phyloP scores from a whole-genome alignment of 1,284 basidiomycete genomes.

The Cryptococcus jaspeensis region DNA sequence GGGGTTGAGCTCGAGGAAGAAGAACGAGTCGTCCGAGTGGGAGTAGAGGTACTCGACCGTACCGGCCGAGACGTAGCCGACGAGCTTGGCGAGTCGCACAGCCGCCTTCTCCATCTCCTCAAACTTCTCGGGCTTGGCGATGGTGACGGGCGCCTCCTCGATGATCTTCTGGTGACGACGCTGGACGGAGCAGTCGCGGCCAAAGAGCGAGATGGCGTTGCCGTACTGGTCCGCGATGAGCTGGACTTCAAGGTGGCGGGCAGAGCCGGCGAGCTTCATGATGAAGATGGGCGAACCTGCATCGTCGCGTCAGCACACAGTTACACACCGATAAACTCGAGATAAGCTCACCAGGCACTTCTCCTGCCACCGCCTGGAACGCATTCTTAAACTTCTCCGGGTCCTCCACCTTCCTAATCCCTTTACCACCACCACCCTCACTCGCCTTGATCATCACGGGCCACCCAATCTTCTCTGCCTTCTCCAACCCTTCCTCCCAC shows the following conservation, averaged over 20 bases:
- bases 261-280: constrained; percentile 98
- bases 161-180: constrained; percentile 99
- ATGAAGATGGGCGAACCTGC: constrained; percentile 97
- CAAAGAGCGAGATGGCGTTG: constrained; percentile 97
- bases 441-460: constrained; percentile 99
- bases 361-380: constrained; percentile 89
- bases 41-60: constrained; percentile 99
- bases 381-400: constrained; percentile 88
- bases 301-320: background rate
- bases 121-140: constrained; percentile 85
- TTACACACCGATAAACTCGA: background rate
- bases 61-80: constrained; percentile 98
- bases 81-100: constrained; percentile 93
- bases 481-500: constrained; percentile 83
- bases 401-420: constrained; percentile 87
- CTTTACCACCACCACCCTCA: constrained; percentile 98
- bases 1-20: constrained; percentile 98
- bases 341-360: constrained; percentile 77
- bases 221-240: constrained; percentile 99
- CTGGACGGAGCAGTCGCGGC: constrained; percentile 99
- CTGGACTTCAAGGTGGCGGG: constrained; percentile 97
- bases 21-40: constrained; percentile 88
- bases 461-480: constrained; percentile 87
- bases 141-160: constrained; percentile 98
- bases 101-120: constrained; percentile 98